These are phyloP conservation scores for Paragyromitra xinjiangensis DNA, from an alignment of 495 filamentous ascomycete genomes.

Conservation along the genomic window DNA sequence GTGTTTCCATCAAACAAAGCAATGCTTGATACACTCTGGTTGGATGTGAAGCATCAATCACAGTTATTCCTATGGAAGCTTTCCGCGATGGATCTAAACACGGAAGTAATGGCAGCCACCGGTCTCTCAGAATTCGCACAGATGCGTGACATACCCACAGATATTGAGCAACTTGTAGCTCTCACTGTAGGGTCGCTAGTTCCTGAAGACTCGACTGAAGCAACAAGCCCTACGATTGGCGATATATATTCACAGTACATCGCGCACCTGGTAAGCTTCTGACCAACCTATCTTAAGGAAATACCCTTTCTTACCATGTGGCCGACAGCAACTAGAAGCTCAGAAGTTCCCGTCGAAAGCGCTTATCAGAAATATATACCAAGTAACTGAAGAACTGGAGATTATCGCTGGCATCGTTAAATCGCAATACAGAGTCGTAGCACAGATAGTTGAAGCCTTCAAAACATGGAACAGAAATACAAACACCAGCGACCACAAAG, in stretches of 20 bases:
- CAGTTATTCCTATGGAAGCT: constrained; percentile 33
- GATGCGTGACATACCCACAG: constrained; percentile 24
- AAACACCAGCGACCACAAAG: neutral
- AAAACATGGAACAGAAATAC: neutral
- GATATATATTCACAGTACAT: constrained; percentile 45
- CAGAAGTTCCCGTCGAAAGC: constrained; percentile 33
- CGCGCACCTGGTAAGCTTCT: constrained; percentile 25
- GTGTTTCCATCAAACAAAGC: constrained; percentile 32
- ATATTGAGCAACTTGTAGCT: constrained; percentile 22
- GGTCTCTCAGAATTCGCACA: constrained; percentile 29
- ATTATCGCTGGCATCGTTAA: constrained; percentile 30
- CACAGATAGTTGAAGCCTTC: constrained; percentile 9
- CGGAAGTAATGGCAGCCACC: constrained; percentile 35
- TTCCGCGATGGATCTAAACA: constrained; percentile 33
- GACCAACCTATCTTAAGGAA: neutral
- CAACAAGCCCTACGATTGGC: constrained; percentile 9
- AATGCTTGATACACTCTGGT: constrained; percentile 23
- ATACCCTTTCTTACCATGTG: neutral
- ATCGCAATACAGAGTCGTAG: constrained; percentile 32
- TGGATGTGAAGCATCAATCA: constrained; percentile 41
- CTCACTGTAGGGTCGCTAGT: constrained; percentile 17
- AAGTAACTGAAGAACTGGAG: constrained; percentile 29
- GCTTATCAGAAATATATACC: constrained; percentile 33
- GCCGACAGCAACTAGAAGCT: constrained; percentile 30
- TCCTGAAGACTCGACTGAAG: constrained; percentile 34